Conservation (phyloP, 352 stramenopile genomes). For the Achlya hypogyna region DNA sequence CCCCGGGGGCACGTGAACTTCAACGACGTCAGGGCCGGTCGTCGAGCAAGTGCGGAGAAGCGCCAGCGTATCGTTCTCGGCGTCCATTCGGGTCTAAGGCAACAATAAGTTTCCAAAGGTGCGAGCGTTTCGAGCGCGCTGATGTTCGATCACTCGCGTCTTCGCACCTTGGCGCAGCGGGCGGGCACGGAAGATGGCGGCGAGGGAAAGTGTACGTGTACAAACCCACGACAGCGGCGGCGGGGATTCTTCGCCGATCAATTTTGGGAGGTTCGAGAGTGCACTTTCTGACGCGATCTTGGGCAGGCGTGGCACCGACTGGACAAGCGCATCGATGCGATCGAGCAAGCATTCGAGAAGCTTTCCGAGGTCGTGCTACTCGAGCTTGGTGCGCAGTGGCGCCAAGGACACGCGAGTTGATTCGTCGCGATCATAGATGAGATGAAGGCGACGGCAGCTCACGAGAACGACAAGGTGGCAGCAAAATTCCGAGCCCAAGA, state of each 20-base stretch:
- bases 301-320: neutral
- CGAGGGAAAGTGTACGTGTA: neutral
- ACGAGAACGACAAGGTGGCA: neutral
- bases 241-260: too few relatives aligned
- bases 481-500: constrained; percentile 1
- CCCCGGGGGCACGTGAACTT: constrained; percentile 41
- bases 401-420: neutral
- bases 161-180: neutral
- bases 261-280: neutral
- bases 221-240: neutral
- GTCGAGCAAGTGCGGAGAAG: neutral
- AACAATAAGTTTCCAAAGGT: too few relatives aligned
- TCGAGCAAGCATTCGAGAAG: neutral
- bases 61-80: constrained; percentile 7
- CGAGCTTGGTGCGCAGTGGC: neutral
- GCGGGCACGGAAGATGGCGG: neutral
- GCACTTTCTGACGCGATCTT: neutral
- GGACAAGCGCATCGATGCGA: constrained; percentile 1
- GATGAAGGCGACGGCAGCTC: neutral
- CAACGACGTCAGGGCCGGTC: constrained; percentile 23
- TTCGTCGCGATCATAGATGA: neutral
- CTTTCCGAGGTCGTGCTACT: constrained; percentile 9
- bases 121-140: neutral
- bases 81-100: too few relatives aligned
- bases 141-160: neutral